Evolutionary conservation across 2,329 filamentous ascomycete genomes (phyloP).

Genomic region (Aspergillus sp.): DNA sequence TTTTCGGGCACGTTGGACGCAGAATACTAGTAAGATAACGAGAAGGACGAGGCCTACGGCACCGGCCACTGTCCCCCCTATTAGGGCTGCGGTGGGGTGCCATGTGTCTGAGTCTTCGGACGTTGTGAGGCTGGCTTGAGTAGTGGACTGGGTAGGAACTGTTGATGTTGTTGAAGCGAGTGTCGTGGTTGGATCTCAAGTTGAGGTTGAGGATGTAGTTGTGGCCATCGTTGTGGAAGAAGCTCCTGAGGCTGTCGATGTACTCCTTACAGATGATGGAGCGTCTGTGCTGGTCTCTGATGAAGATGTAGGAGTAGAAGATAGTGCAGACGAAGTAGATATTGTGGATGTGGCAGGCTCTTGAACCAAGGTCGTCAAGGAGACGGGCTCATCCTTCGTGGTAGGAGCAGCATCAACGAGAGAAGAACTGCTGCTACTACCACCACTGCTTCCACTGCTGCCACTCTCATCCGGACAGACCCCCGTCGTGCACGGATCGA

Average conservation of each 20-base stretch:
- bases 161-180: neutral
- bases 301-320: neutral
- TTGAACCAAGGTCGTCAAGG: neutral
- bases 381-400: neutral
- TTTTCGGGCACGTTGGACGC: conserved; percentile 8
- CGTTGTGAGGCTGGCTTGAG: neutral
- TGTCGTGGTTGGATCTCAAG: neutral
- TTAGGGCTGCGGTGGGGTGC: conserved; percentile 1
- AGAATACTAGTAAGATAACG: conserved; percentile 5
- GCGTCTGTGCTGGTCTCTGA: neutral
- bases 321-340: neutral
- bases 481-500: conserved; percentile 33
- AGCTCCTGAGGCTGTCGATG: neutral
- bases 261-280: neutral
- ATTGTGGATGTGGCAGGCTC: neutral
- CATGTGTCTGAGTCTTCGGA: neutral
- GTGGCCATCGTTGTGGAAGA: neutral
- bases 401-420: neutral
- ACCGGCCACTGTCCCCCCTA: conserved; percentile 11
- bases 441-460: neutral
- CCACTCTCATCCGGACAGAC: conserved; percentile 30
- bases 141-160: neutral
- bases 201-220: neutral
- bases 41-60: conserved; percentile 7
- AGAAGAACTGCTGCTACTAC: neutral